Conservation (phyloP, 768 basidiomycete genomes). For the Boletus huronensis region DNA sequence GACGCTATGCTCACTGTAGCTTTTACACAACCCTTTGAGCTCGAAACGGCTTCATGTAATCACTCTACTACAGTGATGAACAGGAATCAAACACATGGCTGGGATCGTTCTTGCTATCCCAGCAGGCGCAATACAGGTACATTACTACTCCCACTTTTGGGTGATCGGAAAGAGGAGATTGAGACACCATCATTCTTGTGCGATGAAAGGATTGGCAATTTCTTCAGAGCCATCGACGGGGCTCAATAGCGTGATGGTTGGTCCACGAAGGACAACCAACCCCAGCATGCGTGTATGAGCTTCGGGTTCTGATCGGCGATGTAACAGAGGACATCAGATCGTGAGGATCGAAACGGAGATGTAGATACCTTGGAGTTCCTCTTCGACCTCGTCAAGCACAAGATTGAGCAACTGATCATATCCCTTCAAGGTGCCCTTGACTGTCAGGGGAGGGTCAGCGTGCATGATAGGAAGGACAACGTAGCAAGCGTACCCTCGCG, state of each 20-base stretch:
- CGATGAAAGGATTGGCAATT: conserved; percentile 84
- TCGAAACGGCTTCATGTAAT: conserved; percentile 17
- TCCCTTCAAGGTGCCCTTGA: conserved; percentile 90
- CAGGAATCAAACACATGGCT: conserved; percentile 4
- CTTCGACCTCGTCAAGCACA: conserved; percentile 93
- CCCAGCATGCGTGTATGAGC: conserved; percentile 67
- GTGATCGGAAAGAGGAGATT: background rate
- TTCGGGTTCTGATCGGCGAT: conserved; percentile 50
- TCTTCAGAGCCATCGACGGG: conserved; percentile 95
- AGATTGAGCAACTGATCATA: conserved; percentile 96
- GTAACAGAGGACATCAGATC: conserved; percentile 7
- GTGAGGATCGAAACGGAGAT: conserved; percentile 9
- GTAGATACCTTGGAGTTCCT: conserved; percentile 64
- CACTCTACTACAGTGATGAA: conserved; percentile 15
- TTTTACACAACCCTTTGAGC: conserved; percentile 7
- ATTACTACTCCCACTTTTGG: background rate
- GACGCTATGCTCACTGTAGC: conserved; percentile 12
- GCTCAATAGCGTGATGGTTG: conserved; percentile 90
- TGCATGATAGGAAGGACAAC: background rate
- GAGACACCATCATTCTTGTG: conserved; percentile 48
- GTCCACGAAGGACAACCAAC: conserved; percentile 86
- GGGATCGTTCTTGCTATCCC: background rate
- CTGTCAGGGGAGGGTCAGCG: conserved; percentile 39
- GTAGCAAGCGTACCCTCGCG: conserved; percentile 65
- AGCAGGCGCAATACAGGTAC: background rate